Evolutionary conservation across 495 filamentous ascomycete species (phyloP), one percentile per base, ranked within the genome.

Genomic region (Daldinia bambusicola): DNA sequence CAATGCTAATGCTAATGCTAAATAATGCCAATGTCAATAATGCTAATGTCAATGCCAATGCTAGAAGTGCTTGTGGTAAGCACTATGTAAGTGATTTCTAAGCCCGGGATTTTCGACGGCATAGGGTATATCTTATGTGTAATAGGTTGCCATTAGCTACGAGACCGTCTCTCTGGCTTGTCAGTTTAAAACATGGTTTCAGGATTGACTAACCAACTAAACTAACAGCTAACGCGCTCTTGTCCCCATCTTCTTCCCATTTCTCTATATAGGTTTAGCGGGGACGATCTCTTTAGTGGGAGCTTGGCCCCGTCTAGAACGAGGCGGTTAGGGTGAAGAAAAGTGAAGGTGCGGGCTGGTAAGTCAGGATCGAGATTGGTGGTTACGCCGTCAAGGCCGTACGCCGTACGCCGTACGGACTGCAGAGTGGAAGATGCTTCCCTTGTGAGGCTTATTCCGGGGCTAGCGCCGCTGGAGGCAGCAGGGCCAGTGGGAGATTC

Each of bases 121-220:
- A 67, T 55, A 58, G n/a, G n/a, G n/a, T 60, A 26, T 26, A 26
- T 3, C 26, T 26, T 26, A 26, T 63, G 53, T 63, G 56, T 63
- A 71, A 67, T 71, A 62, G 41, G 69, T 59, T 48, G 30, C 43
- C 43, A 38, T 55, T 72, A 72, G 69, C 37, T 48, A 34, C 45
- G 48, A 72, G 55, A 55, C 69, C 59, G 64, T 67, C 55, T 48
- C n/a, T 38, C 36, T 63, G 13, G 10, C 53, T 43, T 43, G 40
- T 22, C 30, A 43, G 52, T 37, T 16, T 13, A 8, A 26, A 12
- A 50, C 3, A 34, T 53, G 55, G 67, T 31, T 38, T 66, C 57
- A 56, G 18, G 3, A 22, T 7, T 10, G 18, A 48, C 9, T 48
- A 10, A 48, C 43, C 3, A 26, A 26, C 26, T 26, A 26, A 26